Percentiles rank a stretch among this genome's conserved stretches.
These are phyloP conservation scores for Lanmaoa rubissima DNA, from an alignment of 768 basidiomycete species.

Conservation along the genomic window DNA sequence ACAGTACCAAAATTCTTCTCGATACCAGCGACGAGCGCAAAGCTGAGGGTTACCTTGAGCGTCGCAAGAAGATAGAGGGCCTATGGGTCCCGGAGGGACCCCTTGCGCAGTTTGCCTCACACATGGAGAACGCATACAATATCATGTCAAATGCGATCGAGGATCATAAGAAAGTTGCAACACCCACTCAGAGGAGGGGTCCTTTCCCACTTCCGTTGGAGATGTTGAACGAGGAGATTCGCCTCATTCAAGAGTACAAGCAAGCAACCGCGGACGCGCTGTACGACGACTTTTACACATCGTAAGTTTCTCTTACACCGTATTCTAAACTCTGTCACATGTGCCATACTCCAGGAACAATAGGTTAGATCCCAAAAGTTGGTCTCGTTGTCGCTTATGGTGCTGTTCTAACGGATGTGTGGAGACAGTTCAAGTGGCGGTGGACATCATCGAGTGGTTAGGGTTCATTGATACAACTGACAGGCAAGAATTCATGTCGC, in stretches of 20 bases:
- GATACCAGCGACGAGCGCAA: slow-evolving; percentile 24
- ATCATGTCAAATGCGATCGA: slow-evolving; percentile 25
- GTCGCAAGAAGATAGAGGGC: slow-evolving; percentile 19
- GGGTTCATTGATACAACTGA: slow-evolving; percentile 25
- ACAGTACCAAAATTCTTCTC: slow-evolving; percentile 25
- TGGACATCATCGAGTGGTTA: slow-evolving; percentile 23
- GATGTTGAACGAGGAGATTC: slow-evolving; percentile 24
- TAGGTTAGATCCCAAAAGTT: slow-evolving; percentile 25
- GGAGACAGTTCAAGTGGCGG: slow-evolving; percentile 22
- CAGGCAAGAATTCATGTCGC: slow-evolving; percentile 24
- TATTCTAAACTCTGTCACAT: neutral
- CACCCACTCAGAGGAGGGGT: slow-evolving; percentile 13
- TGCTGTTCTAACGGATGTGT: slow-evolving; percentile 1
- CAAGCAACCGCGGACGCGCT: slow-evolving; percentile 9
- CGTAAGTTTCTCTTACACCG: slow-evolving; percentile 5
- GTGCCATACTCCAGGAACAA: slow-evolving; percentile 10
- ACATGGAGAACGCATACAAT: slow-evolving; percentile 17
- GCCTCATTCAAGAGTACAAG: slow-evolving; percentile 23
- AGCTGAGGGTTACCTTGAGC: slow-evolving; percentile 20
- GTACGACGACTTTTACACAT: slow-evolving; percentile 22
- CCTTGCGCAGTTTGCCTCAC: slow-evolving; percentile 19
- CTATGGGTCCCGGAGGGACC: slow-evolving; percentile 19
- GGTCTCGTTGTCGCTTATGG: neutral
- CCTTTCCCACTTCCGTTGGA: slow-evolving; percentile 24
- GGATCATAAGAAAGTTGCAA: slow-evolving; percentile 14